Percentiles rank a stretch among this genome's conserved stretches.
Evolutionary conservation across 2,329 filamentous ascomycete genomes (phyloP).

Genomic region (Botrytis galanthina): DNA sequence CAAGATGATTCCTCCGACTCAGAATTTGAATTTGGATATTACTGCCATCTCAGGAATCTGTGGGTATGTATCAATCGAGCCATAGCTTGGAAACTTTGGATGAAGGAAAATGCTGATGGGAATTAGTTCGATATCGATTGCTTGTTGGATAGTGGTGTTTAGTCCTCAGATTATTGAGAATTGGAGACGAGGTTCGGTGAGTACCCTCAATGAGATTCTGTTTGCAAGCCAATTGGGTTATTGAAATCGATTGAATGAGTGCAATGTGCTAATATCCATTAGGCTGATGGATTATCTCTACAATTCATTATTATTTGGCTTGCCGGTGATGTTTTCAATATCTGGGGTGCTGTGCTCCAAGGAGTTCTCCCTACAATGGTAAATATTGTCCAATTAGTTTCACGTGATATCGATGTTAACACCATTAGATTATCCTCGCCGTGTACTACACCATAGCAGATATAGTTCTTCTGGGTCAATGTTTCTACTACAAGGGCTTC

Average conservation of each 20-base stretch:
- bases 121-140: conserved; percentile 84
- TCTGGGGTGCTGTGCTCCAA: conserved; percentile 86
- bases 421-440: conserved; percentile 71
- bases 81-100: not conserved
- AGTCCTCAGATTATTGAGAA: conserved; percentile 96
- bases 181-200: conserved; percentile 69
- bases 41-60: conserved; percentile 91
- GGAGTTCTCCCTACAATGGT: conserved; percentile 92
- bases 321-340: conserved; percentile 93
- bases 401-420: conserved; percentile 11
- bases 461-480: conserved; percentile 81
- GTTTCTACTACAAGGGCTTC: conserved; percentile 94
- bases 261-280: not conserved
- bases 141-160: conserved; percentile 94
- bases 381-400: conserved; percentile 29
- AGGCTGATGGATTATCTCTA: conserved; percentile 80
- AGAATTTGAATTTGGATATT: conserved; percentile 69
- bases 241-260: not conserved
- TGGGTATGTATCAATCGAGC: conserved; percentile 53
- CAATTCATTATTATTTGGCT: conserved; percentile 94
- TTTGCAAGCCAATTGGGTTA: not conserved
- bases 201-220: not conserved
- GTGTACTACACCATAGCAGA: conserved; percentile 93
- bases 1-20: conserved; percentile 47
- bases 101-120: conserved; percentile 19